Base-by-base conservation (phyloP, 2,329 filamentous ascomycete species). In the Phaeosphaeria sp. region DNA sequence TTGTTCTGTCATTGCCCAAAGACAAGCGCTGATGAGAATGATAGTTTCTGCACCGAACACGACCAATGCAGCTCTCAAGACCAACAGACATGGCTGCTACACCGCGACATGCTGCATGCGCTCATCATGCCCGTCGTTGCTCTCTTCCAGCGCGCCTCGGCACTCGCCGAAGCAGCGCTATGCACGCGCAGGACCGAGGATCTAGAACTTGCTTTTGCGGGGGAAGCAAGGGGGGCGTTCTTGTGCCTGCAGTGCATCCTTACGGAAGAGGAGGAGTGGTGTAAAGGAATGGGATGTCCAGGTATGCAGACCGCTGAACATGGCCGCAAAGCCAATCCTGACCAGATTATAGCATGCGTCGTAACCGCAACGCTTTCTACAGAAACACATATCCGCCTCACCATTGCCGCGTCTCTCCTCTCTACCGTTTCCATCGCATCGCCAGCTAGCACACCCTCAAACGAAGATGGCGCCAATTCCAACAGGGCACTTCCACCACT, bases 201-300 rank as follows among this genome's bases (percentile, higher is more conserved):
- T 55, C 79, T 84, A 5, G 85, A 87, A 66, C 79, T 84, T 43
- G 85, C 84, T 2, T 87, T 86, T 69, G 79, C 81, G 1, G 83
- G 83, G 5, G 82, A 84, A 52, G 84, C 84, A 3, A 81, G 85
- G 46, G 81, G 81, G 58, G 84, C 85, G 1, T 87, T 85, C 66
- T 75, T 86, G 52, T 87, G 84, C 80, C 77, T 88, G 36, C 83
- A 86, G 60, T 87, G 84, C 72, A 85, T 87, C 57, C 71, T 87
- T 21, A 78, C 76, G 11, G 84, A 86, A 51, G 84, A 85, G 62
- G 81, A 83, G 58, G 82, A 86, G 60, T 87, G 84, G 84, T 85
- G 83, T 65, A 75, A 81, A 56, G 85, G 83, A 1, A 73, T 79
- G 23, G 84, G 84, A 23, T 87, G 85, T 70, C 84, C 85, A 30